These are phyloP conservation scores for Auricularia sp. DNA, from an alignment of 768 basidiomycete species.

Conservation along the genomic window DNA sequence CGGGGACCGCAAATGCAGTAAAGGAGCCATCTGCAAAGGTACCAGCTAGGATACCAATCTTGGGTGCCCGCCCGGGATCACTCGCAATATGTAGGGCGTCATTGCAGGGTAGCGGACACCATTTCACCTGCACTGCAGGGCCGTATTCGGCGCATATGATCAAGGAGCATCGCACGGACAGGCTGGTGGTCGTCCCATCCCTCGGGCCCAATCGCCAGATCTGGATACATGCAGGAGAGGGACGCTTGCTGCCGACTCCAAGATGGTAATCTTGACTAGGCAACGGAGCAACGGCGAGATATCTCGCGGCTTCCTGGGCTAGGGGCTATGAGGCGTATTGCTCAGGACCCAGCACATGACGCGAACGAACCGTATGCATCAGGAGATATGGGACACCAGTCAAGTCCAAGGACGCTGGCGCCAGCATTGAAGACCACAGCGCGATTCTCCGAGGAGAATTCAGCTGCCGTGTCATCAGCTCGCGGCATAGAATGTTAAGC, in stretches of 20 bases:
- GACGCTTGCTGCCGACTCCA: slow-evolving; percentile 54
- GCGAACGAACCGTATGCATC: slow-evolving; percentile 18
- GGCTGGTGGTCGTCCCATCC: slow-evolving; percentile 17
- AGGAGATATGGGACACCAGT: slow-evolving; percentile 82
- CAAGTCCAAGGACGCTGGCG: slow-evolving; percentile 76
- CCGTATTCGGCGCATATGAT: slow-evolving; percentile 79
- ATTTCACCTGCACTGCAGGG: slow-evolving; percentile 70
- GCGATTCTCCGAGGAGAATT: slow-evolving; percentile 46
- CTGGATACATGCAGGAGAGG: slow-evolving; percentile 64
- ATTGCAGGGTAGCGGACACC: slow-evolving; percentile 86
- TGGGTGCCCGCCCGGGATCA: slow-evolving; percentile 24
- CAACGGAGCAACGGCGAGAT: slow-evolving; percentile 74
- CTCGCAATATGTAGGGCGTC: slow-evolving; percentile 25
- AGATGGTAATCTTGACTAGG: slow-evolving; percentile 57
- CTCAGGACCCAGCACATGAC: neutral
- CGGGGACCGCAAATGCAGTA: slow-evolving; percentile 68
- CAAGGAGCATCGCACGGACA: slow-evolving; percentile 68
- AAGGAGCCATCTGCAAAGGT: slow-evolving; percentile 83
- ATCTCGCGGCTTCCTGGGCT: slow-evolving; percentile 42
- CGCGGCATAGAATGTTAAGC: neutral
- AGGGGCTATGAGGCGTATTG: slow-evolving; percentile 4
- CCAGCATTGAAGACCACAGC: slow-evolving; percentile 78
- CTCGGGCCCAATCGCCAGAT: slow-evolving; percentile 58
- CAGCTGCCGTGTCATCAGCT: slow-evolving; percentile 31
- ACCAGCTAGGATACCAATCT: slow-evolving; percentile 76